A percentile compares a stretch with the other conserved stretches of the same genome.
phyloP scores from a whole-genome alignment of 2,329 filamentous ascomycete genomes.

The Lecanoromycetidae sp. region DNA sequence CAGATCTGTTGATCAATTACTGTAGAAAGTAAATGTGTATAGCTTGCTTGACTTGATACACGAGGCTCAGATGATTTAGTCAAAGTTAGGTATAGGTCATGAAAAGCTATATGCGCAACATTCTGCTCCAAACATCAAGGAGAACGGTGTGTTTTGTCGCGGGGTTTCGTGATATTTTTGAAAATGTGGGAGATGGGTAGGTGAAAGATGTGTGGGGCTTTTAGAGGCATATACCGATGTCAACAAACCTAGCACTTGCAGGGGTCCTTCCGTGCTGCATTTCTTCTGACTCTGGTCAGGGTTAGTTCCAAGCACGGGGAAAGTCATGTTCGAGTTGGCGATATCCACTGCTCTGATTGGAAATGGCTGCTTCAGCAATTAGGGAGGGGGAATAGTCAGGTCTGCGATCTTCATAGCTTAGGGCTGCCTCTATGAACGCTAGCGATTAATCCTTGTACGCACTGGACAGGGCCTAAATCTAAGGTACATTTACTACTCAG shows the following conservation, averaged over 20 bases:
- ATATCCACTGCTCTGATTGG: not conserved
- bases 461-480: constrained; percentile 1
- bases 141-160: too few relatives aligned
- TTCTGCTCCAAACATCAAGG: not conserved
- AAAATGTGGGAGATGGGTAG: not conserved
- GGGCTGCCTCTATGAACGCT: not conserved
- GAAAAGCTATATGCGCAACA: constrained; percentile 17
- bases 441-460: too few relatives aligned
- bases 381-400: not conserved
- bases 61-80: constrained; percentile 12
- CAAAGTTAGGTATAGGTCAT: constrained; percentile 9
- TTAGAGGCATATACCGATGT: too few relatives aligned
- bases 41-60: constrained; percentile 17
- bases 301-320: too few relatives aligned
- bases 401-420: constrained; percentile 9
- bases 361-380: constrained; percentile 10
- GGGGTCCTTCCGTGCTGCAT: not conserved
- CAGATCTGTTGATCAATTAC: constrained; percentile 14
- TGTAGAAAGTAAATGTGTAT: constrained; percentile 9
- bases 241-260: too few relatives aligned
- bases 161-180: constrained; percentile 11
- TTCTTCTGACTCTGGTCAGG: constrained; percentile 1
- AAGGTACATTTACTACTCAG: too few relatives aligned
- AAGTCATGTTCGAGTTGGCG: constrained; percentile 12
- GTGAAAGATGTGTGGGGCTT: constrained; percentile 13